Evolutionary conservation across 805 yeast genomes (phyloP).

Genomic region (Yarrowia sp.): DNA sequence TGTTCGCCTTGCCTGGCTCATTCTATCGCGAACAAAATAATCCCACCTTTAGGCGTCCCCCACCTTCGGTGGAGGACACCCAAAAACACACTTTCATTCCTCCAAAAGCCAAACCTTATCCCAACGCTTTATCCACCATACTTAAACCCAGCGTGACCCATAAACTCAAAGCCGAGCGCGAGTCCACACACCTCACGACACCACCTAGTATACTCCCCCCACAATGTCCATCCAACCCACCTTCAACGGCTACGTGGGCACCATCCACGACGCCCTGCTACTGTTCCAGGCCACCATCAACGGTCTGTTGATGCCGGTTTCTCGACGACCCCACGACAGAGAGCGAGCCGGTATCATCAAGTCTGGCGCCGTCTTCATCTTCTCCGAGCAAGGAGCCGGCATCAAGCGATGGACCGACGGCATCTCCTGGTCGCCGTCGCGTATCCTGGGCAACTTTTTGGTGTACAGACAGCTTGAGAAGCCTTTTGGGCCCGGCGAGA

Average conservation of each 20-base stretch:
- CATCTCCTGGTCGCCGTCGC: conserved; percentile 88
- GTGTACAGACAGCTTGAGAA: conserved; percentile 71
- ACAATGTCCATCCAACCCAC: conserved; percentile 49
- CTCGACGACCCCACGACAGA: conserved; percentile 77
- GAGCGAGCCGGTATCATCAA: conserved; percentile 65
- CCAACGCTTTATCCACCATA: conserved; percentile 23
- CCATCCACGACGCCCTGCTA: conserved; percentile 78
- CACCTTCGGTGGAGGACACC: not conserved
- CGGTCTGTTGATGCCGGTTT: conserved; percentile 57
- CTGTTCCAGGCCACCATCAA: conserved; percentile 76
- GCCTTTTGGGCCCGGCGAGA: conserved; percentile 47
- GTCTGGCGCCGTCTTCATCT: conserved; percentile 81
- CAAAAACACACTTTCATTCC: not conserved
- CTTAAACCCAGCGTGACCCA: conserved; percentile 25
- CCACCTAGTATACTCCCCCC: not conserved
- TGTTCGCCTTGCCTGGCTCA: not conserved
- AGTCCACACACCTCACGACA: not conserved
- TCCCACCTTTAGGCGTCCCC: no score
- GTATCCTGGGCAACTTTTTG: conserved; percentile 81
- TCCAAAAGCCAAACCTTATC: not conserved
- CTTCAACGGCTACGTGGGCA: conserved; percentile 70
- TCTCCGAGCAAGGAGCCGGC: conserved; percentile 76
- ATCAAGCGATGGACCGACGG: conserved; percentile 97
- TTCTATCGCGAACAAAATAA: not conserved
- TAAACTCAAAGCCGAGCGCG: conserved; percentile 23